Evolutionary conservation across 2,329 filamentous ascomycete genomes (phyloP).

Genomic region (Colletotrichum neosansevieriae): DNA sequence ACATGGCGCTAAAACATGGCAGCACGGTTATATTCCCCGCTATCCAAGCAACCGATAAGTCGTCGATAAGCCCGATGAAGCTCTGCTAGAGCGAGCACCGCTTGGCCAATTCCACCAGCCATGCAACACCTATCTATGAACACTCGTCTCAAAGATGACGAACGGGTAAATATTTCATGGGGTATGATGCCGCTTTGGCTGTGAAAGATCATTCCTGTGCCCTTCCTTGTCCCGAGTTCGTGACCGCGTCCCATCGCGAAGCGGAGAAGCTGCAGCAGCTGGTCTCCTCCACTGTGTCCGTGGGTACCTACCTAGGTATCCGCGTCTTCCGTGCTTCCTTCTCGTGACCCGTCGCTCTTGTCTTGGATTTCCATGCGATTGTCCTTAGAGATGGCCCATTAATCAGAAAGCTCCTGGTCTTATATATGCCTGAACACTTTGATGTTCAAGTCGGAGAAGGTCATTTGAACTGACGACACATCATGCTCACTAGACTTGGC

Average conservation of each 20-base stretch:
- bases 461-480: background rate
- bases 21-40: conserved; percentile 16
- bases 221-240: conserved; percentile 9
- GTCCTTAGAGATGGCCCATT: too few species aligned
- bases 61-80: conserved; percentile 32
- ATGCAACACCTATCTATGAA: background rate
- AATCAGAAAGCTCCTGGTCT: too few species aligned
- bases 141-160: background rate
- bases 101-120: background rate
- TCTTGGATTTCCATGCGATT: too few species aligned
- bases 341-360: background rate
- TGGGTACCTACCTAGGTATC: conserved; percentile 7
- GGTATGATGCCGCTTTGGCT: conserved; percentile 8
- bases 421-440: too few species aligned
- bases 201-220: conserved; percentile 5
- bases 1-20: conserved; percentile 32
- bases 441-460: background rate
- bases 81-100: background rate
- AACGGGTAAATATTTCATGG: background rate
- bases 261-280: conserved; percentile 26
- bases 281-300: background rate
- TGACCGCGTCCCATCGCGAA: conserved; percentile 6
- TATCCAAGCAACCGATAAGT: conserved; percentile 9
- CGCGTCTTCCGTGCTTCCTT: conserved; percentile 21
- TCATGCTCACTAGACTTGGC: background rate